A percentile compares a stretch with the other conserved stretches of the same genome.
These are phyloP conservation scores for Gracilaria gracilis DNA, from an alignment of 23 red algal species.

Conservation along the genomic window DNA sequence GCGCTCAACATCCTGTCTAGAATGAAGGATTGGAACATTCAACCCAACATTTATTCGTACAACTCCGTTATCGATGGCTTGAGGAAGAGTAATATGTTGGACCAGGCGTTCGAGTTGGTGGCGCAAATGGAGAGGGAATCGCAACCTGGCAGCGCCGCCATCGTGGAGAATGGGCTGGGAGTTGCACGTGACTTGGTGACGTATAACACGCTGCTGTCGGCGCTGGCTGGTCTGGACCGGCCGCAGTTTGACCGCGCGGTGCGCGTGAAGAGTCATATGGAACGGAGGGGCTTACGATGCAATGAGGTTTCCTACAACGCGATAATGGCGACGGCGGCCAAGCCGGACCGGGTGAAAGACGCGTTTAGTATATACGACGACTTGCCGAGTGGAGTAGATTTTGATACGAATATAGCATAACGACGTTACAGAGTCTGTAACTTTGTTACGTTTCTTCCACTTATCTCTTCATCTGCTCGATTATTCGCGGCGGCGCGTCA, in stretches of 20 bases:
- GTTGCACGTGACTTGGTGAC: slow-evolving; percentile 66
- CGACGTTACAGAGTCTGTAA: too few species aligned
- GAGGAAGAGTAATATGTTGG: slow-evolving; percentile 60
- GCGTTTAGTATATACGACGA: slow-evolving; percentile 83
- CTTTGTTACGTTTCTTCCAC: too few species aligned
- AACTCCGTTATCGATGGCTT: slow-evolving; percentile 88
- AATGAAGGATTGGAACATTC: slow-evolving; percentile 76
- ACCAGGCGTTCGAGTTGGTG: slow-evolving; percentile 72
- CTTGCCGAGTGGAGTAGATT: too few species aligned
- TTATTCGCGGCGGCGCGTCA: too few species aligned
- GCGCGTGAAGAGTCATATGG: slow-evolving; percentile 64
- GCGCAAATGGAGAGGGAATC: slow-evolving; percentile 68
- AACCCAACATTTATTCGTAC: slow-evolving; percentile 77
- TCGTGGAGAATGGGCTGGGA: not conserved
- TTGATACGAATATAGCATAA: too few species aligned
- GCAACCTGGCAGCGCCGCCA: not conserved
- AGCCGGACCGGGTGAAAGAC: slow-evolving; percentile 55
- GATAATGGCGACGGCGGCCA: slow-evolving; percentile 62
- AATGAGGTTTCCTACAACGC: slow-evolving; percentile 81
- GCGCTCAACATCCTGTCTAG: slow-evolving; percentile 77
- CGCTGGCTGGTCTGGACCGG: slow-evolving; percentile 14
- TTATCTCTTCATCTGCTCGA: too few species aligned
- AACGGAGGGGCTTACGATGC: slow-evolving; percentile 23
- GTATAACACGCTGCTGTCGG: slow-evolving; percentile 75
- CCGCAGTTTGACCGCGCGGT: slow-evolving; percentile 69